These are phyloP conservation scores for Naganishia sp. DNA, from an alignment of 1,284 basidiomycete genomes.

Conservation along the genomic window DNA sequence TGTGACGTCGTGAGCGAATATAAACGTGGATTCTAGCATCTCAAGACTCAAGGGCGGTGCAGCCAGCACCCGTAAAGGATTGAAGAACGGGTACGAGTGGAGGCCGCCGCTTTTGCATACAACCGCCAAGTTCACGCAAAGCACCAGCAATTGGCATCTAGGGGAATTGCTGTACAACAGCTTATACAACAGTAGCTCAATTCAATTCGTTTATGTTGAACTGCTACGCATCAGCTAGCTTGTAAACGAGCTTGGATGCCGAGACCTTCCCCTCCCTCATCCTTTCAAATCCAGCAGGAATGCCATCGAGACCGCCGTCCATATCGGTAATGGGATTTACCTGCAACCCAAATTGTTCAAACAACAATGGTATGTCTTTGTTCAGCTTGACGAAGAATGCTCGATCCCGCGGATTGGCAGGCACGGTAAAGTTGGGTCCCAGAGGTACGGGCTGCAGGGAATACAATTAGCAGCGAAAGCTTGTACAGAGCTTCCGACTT, in stretches of 20 bases:
- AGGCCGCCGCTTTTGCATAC: not conserved
- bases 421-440: constrained; percentile 36
- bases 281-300: constrained; percentile 37
- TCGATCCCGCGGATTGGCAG: constrained; percentile 37
- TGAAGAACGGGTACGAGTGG: not conserved
- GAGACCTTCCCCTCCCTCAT: constrained; percentile 39
- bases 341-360: constrained; percentile 40
- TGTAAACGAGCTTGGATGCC: constrained; percentile 41
- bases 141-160: not conserved
- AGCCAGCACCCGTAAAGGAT: not conserved
- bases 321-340: constrained; percentile 39
- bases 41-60: not conserved
- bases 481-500: not conserved
- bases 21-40: not conserved
- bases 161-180: not conserved
- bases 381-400: constrained; percentile 38
- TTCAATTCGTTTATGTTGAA: no score
- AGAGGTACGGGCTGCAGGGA: constrained; percentile 40
- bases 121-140: not conserved
- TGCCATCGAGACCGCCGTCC: constrained; percentile 39
- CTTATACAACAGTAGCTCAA: not conserved
- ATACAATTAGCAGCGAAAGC: not conserved
- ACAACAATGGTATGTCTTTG: constrained; percentile 36
- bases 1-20: constrained; percentile 3
- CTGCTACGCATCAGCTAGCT: constrained; percentile 30